A percentile compares a stretch with the other conserved stretches of the same genome.
These are phyloP conservation scores for Xylaria sp. DNA, from an alignment of 2,329 filamentous ascomycete species.

Conservation along the genomic window DNA sequence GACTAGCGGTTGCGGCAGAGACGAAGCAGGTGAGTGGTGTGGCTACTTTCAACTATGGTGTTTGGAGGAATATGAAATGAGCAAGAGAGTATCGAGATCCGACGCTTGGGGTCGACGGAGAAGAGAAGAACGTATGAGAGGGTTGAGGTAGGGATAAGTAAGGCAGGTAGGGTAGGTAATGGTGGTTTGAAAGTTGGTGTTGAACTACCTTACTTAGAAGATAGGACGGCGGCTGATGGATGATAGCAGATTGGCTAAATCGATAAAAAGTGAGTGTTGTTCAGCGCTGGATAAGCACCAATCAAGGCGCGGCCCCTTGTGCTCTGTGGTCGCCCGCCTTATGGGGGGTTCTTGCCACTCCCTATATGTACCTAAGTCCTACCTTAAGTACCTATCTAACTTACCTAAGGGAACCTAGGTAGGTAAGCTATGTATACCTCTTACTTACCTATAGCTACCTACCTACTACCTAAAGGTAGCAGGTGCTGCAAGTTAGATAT, in stretches of 20 bases:
- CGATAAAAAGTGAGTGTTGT: conserved; percentile 25
- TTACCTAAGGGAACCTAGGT: too few species aligned
- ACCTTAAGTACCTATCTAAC: background rate
- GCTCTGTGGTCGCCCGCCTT: background rate
- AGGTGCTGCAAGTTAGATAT: too few species aligned
- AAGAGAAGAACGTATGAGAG: background rate
- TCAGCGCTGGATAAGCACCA: background rate
- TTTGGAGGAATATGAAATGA: background rate
- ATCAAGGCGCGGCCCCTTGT: background rate
- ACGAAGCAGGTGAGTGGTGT: conserved; percentile 11
- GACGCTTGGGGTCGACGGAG: background rate
- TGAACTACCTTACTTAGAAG: conserved; percentile 14
- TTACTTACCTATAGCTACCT: too few species aligned
- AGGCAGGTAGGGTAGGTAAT: background rate
- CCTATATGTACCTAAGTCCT: background rate
- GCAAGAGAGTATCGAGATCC: background rate
- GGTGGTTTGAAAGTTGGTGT: conserved; percentile 17
- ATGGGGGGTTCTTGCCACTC: background rate
- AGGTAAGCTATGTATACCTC: too few species aligned
- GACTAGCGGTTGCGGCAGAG: background rate
- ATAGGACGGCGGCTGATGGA: conserved; percentile 24
- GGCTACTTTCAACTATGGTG: background rate
- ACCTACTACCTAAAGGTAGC: too few species aligned
- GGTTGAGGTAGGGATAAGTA: background rate
- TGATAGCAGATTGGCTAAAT: conserved; percentile 28